These are phyloP conservation scores for Exophiala phaeomuriformis DNA, from an alignment of 2,329 filamentous ascomycete species.

Conservation along the genomic window DNA sequence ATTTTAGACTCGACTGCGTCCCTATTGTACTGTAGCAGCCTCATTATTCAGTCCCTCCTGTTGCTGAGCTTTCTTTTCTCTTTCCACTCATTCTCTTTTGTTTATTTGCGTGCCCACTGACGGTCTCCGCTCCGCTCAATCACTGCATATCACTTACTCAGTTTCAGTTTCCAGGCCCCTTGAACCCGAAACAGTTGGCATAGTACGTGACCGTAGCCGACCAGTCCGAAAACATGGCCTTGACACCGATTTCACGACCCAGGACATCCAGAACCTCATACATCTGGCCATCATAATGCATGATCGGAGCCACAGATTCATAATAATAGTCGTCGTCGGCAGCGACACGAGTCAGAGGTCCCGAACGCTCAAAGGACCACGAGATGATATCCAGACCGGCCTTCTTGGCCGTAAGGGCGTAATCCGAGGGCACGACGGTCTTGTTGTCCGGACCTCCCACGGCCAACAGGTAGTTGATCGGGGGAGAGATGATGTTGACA, in stretches of 20 bases:
- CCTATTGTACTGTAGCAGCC: no score
- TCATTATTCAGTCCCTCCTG: no score
- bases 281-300: constrained; percentile 58
- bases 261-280: constrained; percentile 61
- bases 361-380: constrained; percentile 62
- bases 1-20: no score
- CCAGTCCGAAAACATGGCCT: constrained; percentile 63
- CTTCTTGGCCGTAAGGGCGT: constrained; percentile 54
- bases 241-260: constrained; percentile 52
- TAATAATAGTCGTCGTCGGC: constrained; percentile 47
- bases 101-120: no score
- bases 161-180: constrained; percentile 16
- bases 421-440: constrained; percentile 54
- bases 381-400: constrained; percentile 59
- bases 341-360: constrained; percentile 48
- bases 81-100: no score
- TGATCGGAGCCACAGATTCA: constrained; percentile 45
- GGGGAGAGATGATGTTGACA: constrained; percentile 57
- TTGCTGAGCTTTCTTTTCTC: no score
- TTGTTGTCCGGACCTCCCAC: constrained; percentile 41
- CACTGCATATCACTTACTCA: neutral
- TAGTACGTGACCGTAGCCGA: constrained; percentile 62
- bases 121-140: neutral
- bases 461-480: constrained; percentile 55
- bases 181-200: constrained; percentile 57